A percentile compares a stretch with the other conserved stretches of the same genome.
These are phyloP conservation scores for Ascoidea asiatica DNA, from an alignment of 805 yeast genomes.

Conservation along the genomic window DNA sequence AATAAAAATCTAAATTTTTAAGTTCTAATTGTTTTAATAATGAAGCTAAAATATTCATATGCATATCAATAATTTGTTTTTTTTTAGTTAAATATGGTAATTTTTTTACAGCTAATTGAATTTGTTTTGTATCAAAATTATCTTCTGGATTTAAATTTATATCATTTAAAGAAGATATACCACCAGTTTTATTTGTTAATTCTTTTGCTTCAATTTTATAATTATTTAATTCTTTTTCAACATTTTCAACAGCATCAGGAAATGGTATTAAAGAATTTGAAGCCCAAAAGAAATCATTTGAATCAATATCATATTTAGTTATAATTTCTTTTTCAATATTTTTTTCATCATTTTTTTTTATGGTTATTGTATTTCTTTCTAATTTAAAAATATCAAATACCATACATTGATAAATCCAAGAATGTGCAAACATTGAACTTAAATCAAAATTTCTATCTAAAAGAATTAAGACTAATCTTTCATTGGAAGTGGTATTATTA, in stretches of 20 bases:
- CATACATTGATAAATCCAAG: conserved; percentile 96
- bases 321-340: conserved; percentile 23
- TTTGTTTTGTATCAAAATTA: conserved; percentile 45
- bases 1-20: conserved; percentile 79
- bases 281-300: conserved; percentile 86
- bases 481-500: conserved; percentile 18
- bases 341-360: conserved; percentile 25
- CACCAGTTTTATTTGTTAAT: conserved; percentile 63
- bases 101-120: conserved; percentile 79
- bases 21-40: conserved; percentile 72
- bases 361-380: conserved; percentile 67
- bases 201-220: conserved; percentile 85
- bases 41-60: conserved; percentile 87
- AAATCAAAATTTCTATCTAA: conserved; percentile 85
- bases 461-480: conserved; percentile 65
- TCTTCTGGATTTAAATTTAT: conserved; percentile 35
- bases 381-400: conserved; percentile 84
- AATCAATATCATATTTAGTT: conserved; percentile 77
- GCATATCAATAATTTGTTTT: conserved; percentile 84
- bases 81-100: conserved; percentile 86
- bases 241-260: conserved; percentile 98
- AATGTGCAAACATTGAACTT: conserved; percentile 88
- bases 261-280: conserved; percentile 78
- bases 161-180: conserved; percentile 59
- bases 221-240: conserved; percentile 66